Conservation (phyloP, 768 basidiomycete genomes). For the Boletellus ananiceps region DNA sequence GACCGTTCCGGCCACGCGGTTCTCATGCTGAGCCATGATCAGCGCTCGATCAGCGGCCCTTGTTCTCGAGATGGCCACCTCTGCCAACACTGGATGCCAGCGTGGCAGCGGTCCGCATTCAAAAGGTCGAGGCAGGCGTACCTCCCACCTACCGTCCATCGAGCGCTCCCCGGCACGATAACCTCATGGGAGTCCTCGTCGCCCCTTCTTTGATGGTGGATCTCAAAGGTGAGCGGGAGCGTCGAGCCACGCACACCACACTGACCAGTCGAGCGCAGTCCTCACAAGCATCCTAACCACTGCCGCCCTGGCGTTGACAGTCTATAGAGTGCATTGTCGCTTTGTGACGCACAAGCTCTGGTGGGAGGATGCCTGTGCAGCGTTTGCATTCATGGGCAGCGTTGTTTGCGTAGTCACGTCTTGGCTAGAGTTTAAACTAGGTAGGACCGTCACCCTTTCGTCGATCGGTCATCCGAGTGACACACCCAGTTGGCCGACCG, state of each 20-base stretch:
- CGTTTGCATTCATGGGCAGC: conserved; percentile 1
- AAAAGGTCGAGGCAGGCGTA: background rate
- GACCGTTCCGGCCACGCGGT: background rate
- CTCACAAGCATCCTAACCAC: conserved; percentile 7
- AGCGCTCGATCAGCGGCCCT: background rate
- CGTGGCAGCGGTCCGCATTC: background rate
- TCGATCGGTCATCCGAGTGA: background rate
- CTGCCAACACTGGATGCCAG: conserved; percentile 11
- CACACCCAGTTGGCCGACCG: conserved; percentile 3
- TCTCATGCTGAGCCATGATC: background rate
- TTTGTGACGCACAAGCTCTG: conserved; percentile 4
- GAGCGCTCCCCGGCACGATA: no score
- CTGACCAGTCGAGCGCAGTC: conserved; percentile 2
- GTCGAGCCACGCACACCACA: background rate
- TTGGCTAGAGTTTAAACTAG: conserved; percentile 8
- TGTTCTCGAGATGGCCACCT: background rate
- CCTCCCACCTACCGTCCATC: no score
- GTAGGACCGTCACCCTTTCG: background rate
- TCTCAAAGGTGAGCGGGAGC: conserved; percentile 12
- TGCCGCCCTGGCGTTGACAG: conserved; percentile 1
- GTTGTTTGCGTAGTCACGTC: conserved; percentile 3
- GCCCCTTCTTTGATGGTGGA: background rate
- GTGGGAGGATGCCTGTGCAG: conserved; percentile 20
- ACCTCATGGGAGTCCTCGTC: background rate
- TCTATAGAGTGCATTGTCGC: conserved; percentile 1